A percentile compares a stretch with the other conserved stretches of the same genome.
Conservation (phyloP, 2,329 filamentous ascomycete species). For the Chrysosporium keratinophilum region DNA sequence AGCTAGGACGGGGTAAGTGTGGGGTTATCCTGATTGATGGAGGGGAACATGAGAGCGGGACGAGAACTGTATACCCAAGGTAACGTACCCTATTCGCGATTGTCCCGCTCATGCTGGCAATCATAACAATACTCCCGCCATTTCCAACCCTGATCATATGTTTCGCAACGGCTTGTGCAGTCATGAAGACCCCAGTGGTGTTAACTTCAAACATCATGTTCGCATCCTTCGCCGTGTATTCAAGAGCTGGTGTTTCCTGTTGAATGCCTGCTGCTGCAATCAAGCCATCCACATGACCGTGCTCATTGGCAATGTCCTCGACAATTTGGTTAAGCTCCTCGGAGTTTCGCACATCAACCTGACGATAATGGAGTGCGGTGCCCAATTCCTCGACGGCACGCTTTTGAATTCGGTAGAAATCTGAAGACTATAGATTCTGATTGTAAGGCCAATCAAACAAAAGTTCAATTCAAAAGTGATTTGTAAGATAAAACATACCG, state of each 20-base stretch:
- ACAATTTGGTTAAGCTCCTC: slow-evolving; percentile 56
- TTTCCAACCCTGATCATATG: slow-evolving; percentile 43
- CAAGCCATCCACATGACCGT: slow-evolving; percentile 68
- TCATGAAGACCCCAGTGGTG: slow-evolving; percentile 54
- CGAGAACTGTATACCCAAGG: slow-evolving; percentile 3
- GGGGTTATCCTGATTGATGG: neutral
- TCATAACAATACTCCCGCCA: slow-evolving; percentile 52
- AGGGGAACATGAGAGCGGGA: neutral
- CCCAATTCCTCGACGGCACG: slow-evolving; percentile 55
- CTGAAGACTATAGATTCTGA: slow-evolving; percentile 32
- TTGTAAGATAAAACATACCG: slow-evolving; percentile 12
- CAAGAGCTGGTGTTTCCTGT: slow-evolving; percentile 71
- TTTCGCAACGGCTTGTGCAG: slow-evolving; percentile 49
- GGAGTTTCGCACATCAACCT: slow-evolving; percentile 69
- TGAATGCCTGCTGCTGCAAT: slow-evolving; percentile 64
- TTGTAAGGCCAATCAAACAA: neutral
- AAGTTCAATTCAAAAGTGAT: neutral
- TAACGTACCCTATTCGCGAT: slow-evolving; percentile 44
- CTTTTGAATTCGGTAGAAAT: slow-evolving; percentile 56
- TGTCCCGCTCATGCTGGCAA: slow-evolving; percentile 53
- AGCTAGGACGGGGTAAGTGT: neutral
- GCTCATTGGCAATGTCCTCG: slow-evolving; percentile 55
- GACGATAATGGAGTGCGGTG: slow-evolving; percentile 61
- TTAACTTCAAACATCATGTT: slow-evolving; percentile 55
- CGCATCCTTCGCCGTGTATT: slow-evolving; percentile 56